Percentiles rank a stretch among this genome's conserved stretches.
These are phyloP conservation scores for Parastagonospora avenae DNA, from an alignment of 2,329 filamentous ascomycete species.

Conservation along the genomic window DNA sequence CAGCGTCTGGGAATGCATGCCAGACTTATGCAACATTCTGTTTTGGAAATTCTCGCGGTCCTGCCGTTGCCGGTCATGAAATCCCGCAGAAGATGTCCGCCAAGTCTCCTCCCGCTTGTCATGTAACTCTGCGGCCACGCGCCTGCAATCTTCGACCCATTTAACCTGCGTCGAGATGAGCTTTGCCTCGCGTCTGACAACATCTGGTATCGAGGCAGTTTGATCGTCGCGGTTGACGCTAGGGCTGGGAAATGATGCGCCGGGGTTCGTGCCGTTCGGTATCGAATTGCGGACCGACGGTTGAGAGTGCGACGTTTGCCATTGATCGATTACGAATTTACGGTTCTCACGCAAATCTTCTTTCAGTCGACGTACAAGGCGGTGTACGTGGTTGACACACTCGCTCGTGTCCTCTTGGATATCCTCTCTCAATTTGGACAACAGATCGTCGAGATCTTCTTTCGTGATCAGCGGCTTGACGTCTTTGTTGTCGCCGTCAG, in stretches of 20 bases:
- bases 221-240: constrained; percentile 12
- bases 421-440: constrained; percentile 25
- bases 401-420: constrained; percentile 29
- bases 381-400: constrained; percentile 58
- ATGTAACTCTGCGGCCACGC: constrained; percentile 40
- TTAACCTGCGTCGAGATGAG: constrained; percentile 43
- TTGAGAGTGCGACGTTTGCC: neutral
- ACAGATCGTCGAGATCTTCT: constrained; percentile 22
- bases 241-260: constrained; percentile 19
- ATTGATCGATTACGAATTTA: constrained; percentile 8
- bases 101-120: constrained; percentile 47
- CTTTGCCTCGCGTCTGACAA: constrained; percentile 26
- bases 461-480: constrained; percentile 26
- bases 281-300: constrained; percentile 4
- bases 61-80: constrained; percentile 44
- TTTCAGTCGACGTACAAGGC: constrained; percentile 53
- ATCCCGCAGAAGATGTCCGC: constrained; percentile 47
- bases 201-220: constrained; percentile 15
- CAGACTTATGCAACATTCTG: constrained; percentile 38
- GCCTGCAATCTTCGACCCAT: constrained; percentile 48
- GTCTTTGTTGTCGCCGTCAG: constrained; percentile 3
- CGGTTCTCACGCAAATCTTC: constrained; percentile 33
- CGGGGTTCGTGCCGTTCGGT: neutral
- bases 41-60: constrained; percentile 45
- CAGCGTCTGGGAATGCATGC: constrained; percentile 34